Evolutionary conservation across 2,329 filamentous ascomycete species (phyloP).

Genomic region (Fusarium sp.): DNA sequence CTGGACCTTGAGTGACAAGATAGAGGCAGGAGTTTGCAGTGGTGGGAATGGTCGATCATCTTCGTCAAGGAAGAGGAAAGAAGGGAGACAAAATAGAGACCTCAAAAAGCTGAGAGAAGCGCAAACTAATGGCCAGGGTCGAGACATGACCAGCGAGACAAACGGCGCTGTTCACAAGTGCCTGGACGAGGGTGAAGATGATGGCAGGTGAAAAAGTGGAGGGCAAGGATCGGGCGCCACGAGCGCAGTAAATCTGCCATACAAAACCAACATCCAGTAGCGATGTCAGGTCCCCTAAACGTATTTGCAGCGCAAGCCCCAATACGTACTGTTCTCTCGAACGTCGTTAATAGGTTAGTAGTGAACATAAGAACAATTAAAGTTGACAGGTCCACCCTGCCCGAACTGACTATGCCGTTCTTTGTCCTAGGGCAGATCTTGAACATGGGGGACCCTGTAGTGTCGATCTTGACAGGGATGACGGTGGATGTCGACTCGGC

Average conservation of each 20-base stretch:
- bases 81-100: not conserved
- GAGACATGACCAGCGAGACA: not conserved
- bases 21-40: not conserved
- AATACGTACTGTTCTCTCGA: not conserved
- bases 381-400: not conserved
- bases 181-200: not conserved
- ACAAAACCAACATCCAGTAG: not conserved
- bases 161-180: not conserved
- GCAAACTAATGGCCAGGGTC: not conserved
- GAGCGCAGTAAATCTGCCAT: not conserved
- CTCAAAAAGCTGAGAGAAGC: not conserved
- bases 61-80: not conserved
- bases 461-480: constrained; percentile 1
- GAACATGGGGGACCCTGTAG: not conserved
- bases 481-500: not conserved
- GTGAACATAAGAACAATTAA: not conserved
- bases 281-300: not conserved
- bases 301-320: not conserved
- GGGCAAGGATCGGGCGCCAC: not conserved
- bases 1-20: not conserved
- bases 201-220: not conserved
- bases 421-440: not conserved
- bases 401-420: not conserved
- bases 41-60: not conserved
- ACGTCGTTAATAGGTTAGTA: not conserved